phyloP scores from a whole-genome alignment of 371 early-diverging fungal species.

The Chytridiales sp. region DNA sequence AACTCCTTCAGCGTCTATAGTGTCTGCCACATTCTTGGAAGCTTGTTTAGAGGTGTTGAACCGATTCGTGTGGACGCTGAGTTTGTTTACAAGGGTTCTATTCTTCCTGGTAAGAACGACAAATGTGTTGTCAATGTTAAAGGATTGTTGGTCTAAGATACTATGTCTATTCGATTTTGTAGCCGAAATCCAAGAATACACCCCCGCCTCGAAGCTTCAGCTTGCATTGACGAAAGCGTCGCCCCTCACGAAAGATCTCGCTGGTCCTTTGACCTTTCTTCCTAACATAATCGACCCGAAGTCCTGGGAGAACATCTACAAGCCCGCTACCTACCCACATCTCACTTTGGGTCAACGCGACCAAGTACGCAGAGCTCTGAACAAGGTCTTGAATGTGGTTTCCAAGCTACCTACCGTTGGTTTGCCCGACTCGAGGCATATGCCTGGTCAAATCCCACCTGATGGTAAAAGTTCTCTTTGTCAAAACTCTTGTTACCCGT shows the following conservation, averaged over 20 bases:
- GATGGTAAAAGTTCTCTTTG: conserved; percentile 5
- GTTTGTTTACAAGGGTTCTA: conserved; percentile 2
- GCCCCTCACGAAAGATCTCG: neutral
- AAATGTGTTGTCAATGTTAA: neutral
- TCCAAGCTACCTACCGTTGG: neutral
- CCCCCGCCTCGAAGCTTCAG: neutral
- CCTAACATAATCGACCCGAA: neutral
- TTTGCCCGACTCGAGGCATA: neutral
- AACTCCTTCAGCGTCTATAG: conserved; percentile 17
- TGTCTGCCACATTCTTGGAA: conserved; percentile 7
- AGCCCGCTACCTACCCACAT: too few relatives aligned
- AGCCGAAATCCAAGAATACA: neutral
- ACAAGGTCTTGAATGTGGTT: neutral
- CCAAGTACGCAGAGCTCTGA: conserved; percentile 2
- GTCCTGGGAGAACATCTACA: too few relatives aligned
- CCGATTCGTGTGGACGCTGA: neutral
- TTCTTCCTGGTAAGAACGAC: neutral
- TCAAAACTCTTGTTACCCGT: neutral
- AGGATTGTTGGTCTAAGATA: too few relatives aligned
- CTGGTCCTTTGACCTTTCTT: neutral
- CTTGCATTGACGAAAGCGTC: neutral
- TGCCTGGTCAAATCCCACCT: conserved; percentile 2
- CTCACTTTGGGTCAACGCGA: conserved; percentile 7
- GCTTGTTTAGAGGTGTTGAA: conserved; percentile 4
- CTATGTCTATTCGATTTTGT: too few relatives aligned